Percentiles rank a stretch among this genome's conserved stretches.
phyloP scores from a whole-genome alignment of 495 filamentous ascomycete genomes.

The Talaromyces borbonicus region DNA sequence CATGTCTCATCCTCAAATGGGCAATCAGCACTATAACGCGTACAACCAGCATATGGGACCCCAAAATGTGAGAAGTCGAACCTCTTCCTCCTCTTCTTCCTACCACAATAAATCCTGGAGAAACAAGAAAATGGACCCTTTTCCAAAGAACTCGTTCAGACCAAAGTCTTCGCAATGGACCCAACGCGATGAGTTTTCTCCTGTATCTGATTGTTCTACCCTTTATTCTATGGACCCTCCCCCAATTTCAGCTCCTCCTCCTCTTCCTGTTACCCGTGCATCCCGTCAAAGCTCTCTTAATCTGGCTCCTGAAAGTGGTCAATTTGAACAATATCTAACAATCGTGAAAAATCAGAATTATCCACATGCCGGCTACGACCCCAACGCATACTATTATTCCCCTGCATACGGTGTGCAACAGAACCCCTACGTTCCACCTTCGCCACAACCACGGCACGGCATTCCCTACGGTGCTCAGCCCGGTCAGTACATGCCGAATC shows the following conservation, averaged over 20 bases:
- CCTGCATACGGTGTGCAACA: conserved; percentile 35
- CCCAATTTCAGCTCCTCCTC: neutral
- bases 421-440: conserved; percentile 41
- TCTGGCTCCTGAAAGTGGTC: conserved; percentile 57
- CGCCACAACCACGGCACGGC: conserved; percentile 42
- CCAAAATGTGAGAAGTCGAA: conserved; percentile 56
- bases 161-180: conserved; percentile 18
- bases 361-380: conserved; percentile 30
- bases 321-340: conserved; percentile 71
- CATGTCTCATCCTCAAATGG: conserved; percentile 47
- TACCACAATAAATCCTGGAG: conserved; percentile 17
- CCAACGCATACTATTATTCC: conserved; percentile 36
- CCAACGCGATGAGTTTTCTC: conserved; percentile 9
- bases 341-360: conserved; percentile 41
- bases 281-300: conserved; percentile 32
- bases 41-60: conserved; percentile 53
- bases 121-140: conserved; percentile 14
- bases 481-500: conserved; percentile 36
- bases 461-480: conserved; percentile 42
- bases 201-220: neutral
- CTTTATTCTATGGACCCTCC: conserved; percentile 3
- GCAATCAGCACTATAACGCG: conserved; percentile 42
- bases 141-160: conserved; percentile 18
- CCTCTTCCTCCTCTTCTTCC: conserved; percentile 26
- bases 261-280: conserved; percentile 2